Base-by-base conservation (phyloP, 2,329 filamentous ascomycete species). In the Escovopsis sp. region DNA sequence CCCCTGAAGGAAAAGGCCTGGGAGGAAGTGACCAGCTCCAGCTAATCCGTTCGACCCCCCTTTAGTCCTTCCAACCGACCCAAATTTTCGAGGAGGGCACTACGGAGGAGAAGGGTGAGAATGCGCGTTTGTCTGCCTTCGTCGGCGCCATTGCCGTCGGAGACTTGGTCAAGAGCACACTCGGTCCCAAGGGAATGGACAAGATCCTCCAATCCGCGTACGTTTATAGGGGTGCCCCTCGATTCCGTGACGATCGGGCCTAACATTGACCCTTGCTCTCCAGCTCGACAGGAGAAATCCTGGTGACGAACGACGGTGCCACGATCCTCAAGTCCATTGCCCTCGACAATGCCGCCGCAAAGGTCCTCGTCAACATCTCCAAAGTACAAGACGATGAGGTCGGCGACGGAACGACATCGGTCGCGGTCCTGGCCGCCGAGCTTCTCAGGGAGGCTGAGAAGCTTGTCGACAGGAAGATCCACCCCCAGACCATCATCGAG, bases 371-470 rank as follows among this genome's bases (percentile, higher is more conserved):
- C 59, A 98, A 98, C 64, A 96, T 98, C 55, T 96, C 89, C 48
- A 98, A 98, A 68, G 91, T 98, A 6, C 91, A 98, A 62, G 91
- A 98, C 57, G 91, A 98, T 60, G 91, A 98, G 64, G 89, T 98
- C 20, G 91, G 91, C 57, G 91, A 98, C 60, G 91, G 91, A 45
- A 98, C 91, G 37, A 98, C 91, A 16, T 96, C 88, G n/a, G 91
- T 98, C 43, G 82, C 91, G 35, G 91, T 98, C 13, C 71, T 98
- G 48, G 88, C 91, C 33, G 91, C 91, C 45, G 91, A 98, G 69
- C 75, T 98, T 45, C 73, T 98, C 49, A 81, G 91, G 49, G 91
- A 98, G 66, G 91, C 91, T 38, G 91, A 98, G 70, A 89, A 94
- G 69, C 76, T 98, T 39, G 86, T 98, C 52, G 84, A 93, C 68